phyloP scores from a whole-genome alignment of 768 basidiomycete genomes.

The Gymnopilus junonius region DNA sequence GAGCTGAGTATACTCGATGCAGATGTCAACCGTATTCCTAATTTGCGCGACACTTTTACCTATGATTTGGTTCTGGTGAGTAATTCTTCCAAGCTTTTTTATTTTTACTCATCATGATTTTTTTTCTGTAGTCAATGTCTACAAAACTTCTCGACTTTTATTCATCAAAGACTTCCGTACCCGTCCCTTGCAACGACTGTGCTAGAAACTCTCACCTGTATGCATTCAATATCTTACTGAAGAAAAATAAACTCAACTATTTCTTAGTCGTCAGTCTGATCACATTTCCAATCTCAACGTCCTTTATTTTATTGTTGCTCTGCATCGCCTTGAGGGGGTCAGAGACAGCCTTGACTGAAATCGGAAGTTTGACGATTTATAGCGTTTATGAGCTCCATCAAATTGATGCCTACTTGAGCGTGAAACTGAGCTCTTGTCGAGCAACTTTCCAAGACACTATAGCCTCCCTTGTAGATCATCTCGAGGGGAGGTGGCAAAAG shows the following conservation, averaged over 20 bases:
- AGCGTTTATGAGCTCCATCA: neutral
- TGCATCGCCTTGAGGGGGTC: neutral
- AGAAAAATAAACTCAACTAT: neutral
- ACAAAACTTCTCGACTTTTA: too few species aligned
- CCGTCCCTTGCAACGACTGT: neutral
- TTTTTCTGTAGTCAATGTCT: neutral
- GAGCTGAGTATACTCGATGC: too few species aligned
- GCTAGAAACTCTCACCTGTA: neutral
- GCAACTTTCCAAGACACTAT: neutral
- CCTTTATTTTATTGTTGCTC: neutral
- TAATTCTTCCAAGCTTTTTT: neutral
- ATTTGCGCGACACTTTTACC: neutral
- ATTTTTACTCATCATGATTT: neutral
- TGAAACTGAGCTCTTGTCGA: neutral
- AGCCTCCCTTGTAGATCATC: neutral
- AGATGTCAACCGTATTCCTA: neutral
- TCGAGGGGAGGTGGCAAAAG: neutral
- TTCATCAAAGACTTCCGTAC: neutral
- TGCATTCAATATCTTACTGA: neutral
- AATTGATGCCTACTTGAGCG: neutral
- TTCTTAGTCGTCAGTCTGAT: neutral
- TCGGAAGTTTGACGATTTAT: too few species aligned
- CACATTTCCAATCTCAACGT: neutral
- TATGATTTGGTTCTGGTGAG: neutral
- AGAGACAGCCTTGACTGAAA: neutral